Conservation (phyloP, 2,329 filamentous ascomycete species). For the Bipolaris gigantea region DNA sequence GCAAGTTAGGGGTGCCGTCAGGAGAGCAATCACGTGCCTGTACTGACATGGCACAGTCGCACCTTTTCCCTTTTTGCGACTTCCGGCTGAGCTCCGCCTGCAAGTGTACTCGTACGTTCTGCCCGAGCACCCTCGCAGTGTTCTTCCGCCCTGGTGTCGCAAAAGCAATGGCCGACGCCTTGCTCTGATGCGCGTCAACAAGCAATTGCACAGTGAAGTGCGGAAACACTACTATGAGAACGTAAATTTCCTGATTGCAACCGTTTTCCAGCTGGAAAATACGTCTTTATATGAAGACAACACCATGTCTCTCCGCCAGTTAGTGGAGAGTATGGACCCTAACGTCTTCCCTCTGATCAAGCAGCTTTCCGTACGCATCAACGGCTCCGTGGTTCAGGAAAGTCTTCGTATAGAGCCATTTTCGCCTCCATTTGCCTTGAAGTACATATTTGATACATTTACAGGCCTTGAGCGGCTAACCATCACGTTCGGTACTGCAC, state of each 20-base stretch:
- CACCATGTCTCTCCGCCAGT: constrained; percentile 7
- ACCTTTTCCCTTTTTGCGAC: constrained; percentile 25
- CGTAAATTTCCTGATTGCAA: constrained; percentile 17
- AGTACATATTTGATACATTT: background rate
- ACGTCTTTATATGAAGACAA: background rate
- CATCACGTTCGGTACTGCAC: background rate
- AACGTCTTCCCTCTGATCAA: constrained; percentile 13
- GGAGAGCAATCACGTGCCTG: too few species aligned
- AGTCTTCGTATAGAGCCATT: background rate
- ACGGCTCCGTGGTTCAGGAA: background rate
- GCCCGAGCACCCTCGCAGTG: constrained; percentile 17
- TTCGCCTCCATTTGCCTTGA: background rate
- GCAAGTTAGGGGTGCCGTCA: constrained; percentile 8
- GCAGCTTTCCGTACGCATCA: constrained; percentile 17
- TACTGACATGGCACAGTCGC: constrained; percentile 17
- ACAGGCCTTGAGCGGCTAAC: background rate
- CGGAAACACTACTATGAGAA: constrained; percentile 19
- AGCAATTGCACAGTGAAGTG: constrained; percentile 21
- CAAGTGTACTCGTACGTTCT: constrained; percentile 23
- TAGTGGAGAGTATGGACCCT: constrained; percentile 7
- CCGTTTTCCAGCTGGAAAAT: background rate
- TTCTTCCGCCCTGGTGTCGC: background rate
- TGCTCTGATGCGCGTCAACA: constrained; percentile 22
- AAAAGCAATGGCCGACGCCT: constrained; percentile 10
- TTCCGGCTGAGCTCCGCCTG: constrained; percentile 31